These are phyloP conservation scores for Carex parvula DNA, from an alignment of 176 grass and related monocot species.

Conservation along the genomic window DNA sequence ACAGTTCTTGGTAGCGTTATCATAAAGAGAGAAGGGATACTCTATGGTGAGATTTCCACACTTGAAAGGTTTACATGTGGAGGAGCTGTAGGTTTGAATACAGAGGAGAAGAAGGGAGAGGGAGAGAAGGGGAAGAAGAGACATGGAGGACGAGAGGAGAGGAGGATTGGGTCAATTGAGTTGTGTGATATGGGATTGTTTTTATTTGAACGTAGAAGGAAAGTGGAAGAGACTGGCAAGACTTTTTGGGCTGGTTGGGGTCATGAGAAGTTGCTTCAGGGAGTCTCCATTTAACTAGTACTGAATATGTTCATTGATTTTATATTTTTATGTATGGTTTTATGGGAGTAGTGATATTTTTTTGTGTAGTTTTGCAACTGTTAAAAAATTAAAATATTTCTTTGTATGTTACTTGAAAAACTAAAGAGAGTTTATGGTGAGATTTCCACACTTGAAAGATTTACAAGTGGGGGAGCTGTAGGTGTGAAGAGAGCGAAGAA, in stretches of 20 bases:
- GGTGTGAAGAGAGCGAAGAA: not conserved
- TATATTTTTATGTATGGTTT: not conserved
- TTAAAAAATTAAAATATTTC: too few relatives aligned
- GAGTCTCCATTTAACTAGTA: not conserved
- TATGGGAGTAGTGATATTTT: not conserved
- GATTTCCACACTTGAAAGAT: not conserved
- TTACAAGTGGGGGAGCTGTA: not conserved
- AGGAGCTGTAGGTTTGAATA: not conserved
- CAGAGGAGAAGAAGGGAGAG: not conserved
- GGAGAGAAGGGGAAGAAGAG: not conserved
- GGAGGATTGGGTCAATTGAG: constrained; percentile 16
- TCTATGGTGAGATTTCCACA: constrained; percentile 23
- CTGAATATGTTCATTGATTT: not conserved
- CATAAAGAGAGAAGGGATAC: constrained; percentile 52
- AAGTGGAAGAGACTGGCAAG: not conserved
- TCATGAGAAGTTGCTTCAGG: not conserved
- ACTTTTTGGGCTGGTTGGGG: not conserved
- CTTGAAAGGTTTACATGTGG: not conserved
- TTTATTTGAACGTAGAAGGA: not conserved
- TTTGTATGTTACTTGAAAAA: too few relatives aligned
- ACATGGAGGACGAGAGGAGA: not conserved
- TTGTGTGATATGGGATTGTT: not conserved
- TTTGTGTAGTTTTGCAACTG: too few relatives aligned
- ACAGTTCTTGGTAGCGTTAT: not conserved
- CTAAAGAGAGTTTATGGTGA: too few relatives aligned